phyloP scores from a whole-genome alignment of 495 filamentous ascomycete genomes.

The Aspergillus heteromorphus region DNA sequence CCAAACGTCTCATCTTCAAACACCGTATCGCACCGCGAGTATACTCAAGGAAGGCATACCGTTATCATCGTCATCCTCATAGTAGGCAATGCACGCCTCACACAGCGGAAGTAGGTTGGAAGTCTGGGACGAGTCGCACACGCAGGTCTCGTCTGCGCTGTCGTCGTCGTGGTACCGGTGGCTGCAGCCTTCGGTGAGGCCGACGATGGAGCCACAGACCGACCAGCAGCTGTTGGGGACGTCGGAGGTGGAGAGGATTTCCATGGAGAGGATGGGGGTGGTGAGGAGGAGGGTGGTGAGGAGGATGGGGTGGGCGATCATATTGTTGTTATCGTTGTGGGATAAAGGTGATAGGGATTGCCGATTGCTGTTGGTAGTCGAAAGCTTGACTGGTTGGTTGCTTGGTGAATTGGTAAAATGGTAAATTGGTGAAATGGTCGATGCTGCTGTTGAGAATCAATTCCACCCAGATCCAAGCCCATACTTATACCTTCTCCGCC shows the following conservation, averaged over 20 bases:
- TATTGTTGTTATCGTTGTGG: neutral
- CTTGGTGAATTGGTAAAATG: no score
- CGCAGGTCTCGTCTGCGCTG: conserved; percentile 26
- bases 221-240: conserved; percentile 29
- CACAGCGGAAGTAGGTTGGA: conserved; percentile 27
- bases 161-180: conserved; percentile 23
- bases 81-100: conserved; percentile 33
- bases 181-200: conserved; percentile 24
- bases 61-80: conserved; percentile 19
- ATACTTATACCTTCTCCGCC: no score
- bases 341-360: neutral
- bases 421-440: no score
- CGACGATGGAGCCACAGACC: conserved; percentile 25
- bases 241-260: conserved; percentile 27
- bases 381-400: neutral
- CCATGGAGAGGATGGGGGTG: conserved; percentile 21
- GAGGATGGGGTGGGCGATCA: conserved; percentile 19
- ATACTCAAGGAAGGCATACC: conserved; percentile 19
- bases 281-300: conserved; percentile 23
- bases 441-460: no score
- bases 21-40: no score
- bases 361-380: neutral
- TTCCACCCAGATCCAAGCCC: no score
- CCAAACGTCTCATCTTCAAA: no score
- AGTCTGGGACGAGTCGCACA: conserved; percentile 27